A percentile compares a stretch with the other conserved stretches of the same genome.
These are phyloP conservation scores for Rhypophila decipiens DNA, from an alignment of 495 filamentous ascomycete species.

Conservation along the genomic window DNA sequence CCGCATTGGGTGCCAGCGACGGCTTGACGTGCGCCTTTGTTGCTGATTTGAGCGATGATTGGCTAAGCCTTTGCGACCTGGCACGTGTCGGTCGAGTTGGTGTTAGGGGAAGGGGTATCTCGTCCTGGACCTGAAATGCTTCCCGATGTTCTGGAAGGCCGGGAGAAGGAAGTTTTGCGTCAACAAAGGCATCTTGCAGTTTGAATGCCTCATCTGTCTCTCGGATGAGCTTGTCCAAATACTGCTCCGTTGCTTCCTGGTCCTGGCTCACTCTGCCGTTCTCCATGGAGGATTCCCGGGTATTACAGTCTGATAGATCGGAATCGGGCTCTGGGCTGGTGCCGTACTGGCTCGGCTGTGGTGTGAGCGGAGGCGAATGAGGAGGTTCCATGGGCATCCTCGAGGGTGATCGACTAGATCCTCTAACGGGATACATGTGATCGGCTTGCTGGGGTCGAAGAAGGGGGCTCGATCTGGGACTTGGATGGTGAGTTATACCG, in stretches of 20 bases:
- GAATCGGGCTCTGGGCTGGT: not conserved
- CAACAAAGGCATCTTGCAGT: slow-evolving; percentile 25
- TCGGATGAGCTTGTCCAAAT: slow-evolving; percentile 33
- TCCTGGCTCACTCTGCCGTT: too few species aligned
- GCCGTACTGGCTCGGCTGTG: slow-evolving; percentile 1
- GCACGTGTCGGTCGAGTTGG: slow-evolving; percentile 11
- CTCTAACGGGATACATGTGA: slow-evolving; percentile 7
- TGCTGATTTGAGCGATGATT: slow-evolving; percentile 17
- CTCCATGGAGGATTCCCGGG: too few species aligned
- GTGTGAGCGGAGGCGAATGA: slow-evolving; percentile 12
- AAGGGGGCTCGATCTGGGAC: slow-evolving; percentile 20
- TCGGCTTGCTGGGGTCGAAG: slow-evolving; percentile 21
- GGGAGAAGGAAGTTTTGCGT: slow-evolving; percentile 20
- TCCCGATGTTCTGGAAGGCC: slow-evolving; percentile 5
- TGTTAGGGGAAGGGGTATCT: not conserved
- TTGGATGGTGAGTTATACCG: slow-evolving; percentile 9
- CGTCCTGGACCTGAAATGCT: not conserved
- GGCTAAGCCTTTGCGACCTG: slow-evolving; percentile 22
- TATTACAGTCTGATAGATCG: not conserved
- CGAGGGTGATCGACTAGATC: slow-evolving; percentile 6
- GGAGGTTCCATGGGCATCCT: not conserved
- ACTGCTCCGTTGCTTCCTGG: too few species aligned
- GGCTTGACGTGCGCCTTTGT: slow-evolving; percentile 17
- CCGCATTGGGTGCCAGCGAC: slow-evolving; percentile 13
- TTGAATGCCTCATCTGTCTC: slow-evolving; percentile 41